Base-by-base conservation (phyloP, 1,139 yeast genomes). In the Kodamaea ohmeri region DNA sequence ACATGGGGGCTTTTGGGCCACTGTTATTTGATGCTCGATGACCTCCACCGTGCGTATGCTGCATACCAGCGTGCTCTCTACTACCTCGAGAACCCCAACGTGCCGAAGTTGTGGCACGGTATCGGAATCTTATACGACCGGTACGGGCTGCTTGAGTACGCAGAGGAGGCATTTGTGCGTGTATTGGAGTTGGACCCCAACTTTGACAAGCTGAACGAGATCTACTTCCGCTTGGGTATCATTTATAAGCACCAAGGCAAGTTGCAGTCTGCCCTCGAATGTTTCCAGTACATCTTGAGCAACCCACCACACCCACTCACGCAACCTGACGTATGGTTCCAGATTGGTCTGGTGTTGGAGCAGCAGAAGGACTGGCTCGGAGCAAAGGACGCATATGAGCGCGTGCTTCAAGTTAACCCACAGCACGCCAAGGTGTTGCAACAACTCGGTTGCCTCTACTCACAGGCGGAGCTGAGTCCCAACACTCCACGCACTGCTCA, bases 271-370 rank as follows among this genome's bases (percentile, higher is more conserved):
- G 95, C 96, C 4, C 71, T 92, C 45, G 97, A 89, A 60, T 92
- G 97, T 59, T 92, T 92, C 72, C 84, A 88, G 58, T 92, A 90
- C 61, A 92, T 92, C 48, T 67, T 92, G 50, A 74, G 82, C 41
- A 85, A 83, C 60, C 98, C 98, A 1, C 98, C 98, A 1, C 84
- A 87, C 39, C 98, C 98, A 1, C 70, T 92, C 49, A 90, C 97
- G 32, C 96, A 89, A 58, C 90, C 96, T 34, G 98, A 92, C 58
- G 95, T 92, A 40, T 92, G 97, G 97, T 92, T 92, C 68, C 98
- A 92, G 63, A 85, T 92, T 49, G 98, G 98, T 34, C 85, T 89
- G 28, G 97, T 92, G 1, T 76, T 92, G 53, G 98, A 92, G 60
- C 96, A 87, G 56, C 94, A 87, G 63, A 83, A 89, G 57, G 96